phyloP scores from a whole-genome alignment of 2,329 filamentous ascomycete species.

The Neofusicoccum laricinum region DNA sequence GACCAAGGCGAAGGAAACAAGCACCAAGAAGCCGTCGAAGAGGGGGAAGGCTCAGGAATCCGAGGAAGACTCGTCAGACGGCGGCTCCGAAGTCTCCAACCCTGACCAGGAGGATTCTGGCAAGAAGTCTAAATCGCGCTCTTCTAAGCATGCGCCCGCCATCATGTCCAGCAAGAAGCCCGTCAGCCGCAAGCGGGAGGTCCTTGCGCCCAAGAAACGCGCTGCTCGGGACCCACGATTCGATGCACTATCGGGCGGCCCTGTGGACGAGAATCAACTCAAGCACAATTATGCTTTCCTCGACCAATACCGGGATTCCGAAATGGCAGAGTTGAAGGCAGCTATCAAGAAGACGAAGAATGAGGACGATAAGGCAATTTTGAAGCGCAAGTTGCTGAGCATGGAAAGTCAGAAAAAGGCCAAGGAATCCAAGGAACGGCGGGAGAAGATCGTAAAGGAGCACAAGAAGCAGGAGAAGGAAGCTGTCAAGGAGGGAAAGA shows the following conservation, averaged over 20 bases:
- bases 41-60: slow-evolving; percentile 22
- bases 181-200: slow-evolving; percentile 76
- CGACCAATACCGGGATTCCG: slow-evolving; percentile 78
- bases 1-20: slow-evolving; percentile 22
- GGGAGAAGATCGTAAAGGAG: slow-evolving; percentile 66
- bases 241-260: slow-evolving; percentile 59
- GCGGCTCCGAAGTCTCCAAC: slow-evolving; percentile 8
- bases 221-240: slow-evolving; percentile 80
- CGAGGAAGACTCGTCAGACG: slow-evolving; percentile 17
- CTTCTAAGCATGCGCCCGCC: slow-evolving; percentile 85
- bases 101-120: slow-evolving; percentile 27
- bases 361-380: slow-evolving; percentile 60
- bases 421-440: slow-evolving; percentile 65
- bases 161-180: slow-evolving; percentile 79
- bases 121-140: slow-evolving; percentile 43
- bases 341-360: slow-evolving; percentile 68
- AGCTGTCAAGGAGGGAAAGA: slow-evolving; percentile 72
- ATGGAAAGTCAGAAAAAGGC: slow-evolving; percentile 78
- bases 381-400: slow-evolving; percentile 71
- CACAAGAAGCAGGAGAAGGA: slow-evolving; percentile 84
- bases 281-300: slow-evolving; percentile 82
- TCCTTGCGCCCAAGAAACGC: slow-evolving; percentile 62
- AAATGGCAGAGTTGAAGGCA: slow-evolving; percentile 71
- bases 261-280: slow-evolving; percentile 55
- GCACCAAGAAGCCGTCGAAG: slow-evolving; percentile 19